Evolutionary conservation across 1,139 yeast species (phyloP), one percentile per base, ranked within the genome.

Genomic region (Tardiomyces digboiensis): DNA sequence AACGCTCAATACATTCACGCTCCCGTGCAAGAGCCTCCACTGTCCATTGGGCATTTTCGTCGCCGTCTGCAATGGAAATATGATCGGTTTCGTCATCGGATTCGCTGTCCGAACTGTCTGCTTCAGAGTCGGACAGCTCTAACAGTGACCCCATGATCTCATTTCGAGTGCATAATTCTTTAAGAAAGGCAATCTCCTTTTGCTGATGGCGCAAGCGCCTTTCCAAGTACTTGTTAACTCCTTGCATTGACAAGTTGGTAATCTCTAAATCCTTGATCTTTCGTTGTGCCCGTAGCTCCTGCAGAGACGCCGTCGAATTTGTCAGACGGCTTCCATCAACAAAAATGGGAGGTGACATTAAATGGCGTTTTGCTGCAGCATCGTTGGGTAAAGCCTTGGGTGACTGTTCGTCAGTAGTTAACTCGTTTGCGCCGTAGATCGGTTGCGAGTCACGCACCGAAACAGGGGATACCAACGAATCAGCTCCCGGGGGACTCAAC

Each of bases 231-330:
- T 53, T 52, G 49, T 59, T 59, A 13, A 59, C 54, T 7, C 55
- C 51, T 44, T 57, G 43, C 23, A 59, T 45, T 3, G 62, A 56
- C 19, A 51, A 45, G 46, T 59, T 59, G 7, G 62, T 52, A 14
- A 59, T 58, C 45, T 59, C 62, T 43, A 59, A 41, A 38, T 59
- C 63, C 50, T 51, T 46, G 7, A 59, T 51, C 42, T 56, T 58
- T 16, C 63, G 50, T 20, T 55, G 36, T 19, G 19, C 14, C 12
- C 41, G 23, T 2, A 8, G 29, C 19, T 26, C 36, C 10, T 26
- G 12, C 3, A 26, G 33, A 5, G 33, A 13, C 5, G 33, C 16
- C 5, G 10, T 26, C 12, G 16, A n/a, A 5, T n/a, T 5, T 8
- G 10, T 8, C 12, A 8, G 3, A n/a, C n/a, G n/a, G 10, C 16